Evolutionary conservation across 2,329 filamentous ascomycete species (phyloP), one percentile per base, ranked within the genome.

Genomic region (Fusarium metavorans): DNA sequence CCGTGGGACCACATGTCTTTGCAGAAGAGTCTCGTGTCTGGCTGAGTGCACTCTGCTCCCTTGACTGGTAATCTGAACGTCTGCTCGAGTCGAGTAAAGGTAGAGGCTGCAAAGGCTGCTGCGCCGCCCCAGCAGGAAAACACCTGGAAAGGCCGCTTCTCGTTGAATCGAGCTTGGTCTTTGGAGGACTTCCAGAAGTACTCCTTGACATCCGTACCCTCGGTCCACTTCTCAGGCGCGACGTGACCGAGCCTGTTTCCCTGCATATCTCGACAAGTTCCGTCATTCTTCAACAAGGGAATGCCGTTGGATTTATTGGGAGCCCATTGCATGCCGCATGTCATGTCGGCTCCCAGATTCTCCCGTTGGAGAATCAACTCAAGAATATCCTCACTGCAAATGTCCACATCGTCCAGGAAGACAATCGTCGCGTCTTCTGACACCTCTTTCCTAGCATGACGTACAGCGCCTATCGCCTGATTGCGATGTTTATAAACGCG

Each of bases 41-140:
- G 87, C 69, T 87, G 85, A 10, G 77, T 80, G 68, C 89, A 91
- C 77, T 91, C 89, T 1, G 77, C 81, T 5, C 50, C 27, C 8
- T 58, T 50, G 3, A 64, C 41, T 9, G 79, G 73, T 1, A 30
- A 7, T n/a, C 32, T 35, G 91, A 91, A 10, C 75, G 66, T 4
- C 90, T 75, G 32, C 80, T 80, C 0, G 59, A 39, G 50, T 37
- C 23, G 6, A 1, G 32, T 57, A 8, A 57, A 35, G 14, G 23
- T 18, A 25, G 32, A 35, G 5, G 34, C 54, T 3, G 20, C 4
- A 64, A 90, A 86, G 0, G 84, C 84, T 0, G 83, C 83, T 0
- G 86, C 87, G 7, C 89, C 89, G 70, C 90, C 90, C 89, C 89
- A 91, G 79, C 89, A 91, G 1, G 88, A 78, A 68, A 89, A 91